Base-by-base conservation (phyloP, 345 rosid species). In the Microthlaspi erraticum region DNA sequence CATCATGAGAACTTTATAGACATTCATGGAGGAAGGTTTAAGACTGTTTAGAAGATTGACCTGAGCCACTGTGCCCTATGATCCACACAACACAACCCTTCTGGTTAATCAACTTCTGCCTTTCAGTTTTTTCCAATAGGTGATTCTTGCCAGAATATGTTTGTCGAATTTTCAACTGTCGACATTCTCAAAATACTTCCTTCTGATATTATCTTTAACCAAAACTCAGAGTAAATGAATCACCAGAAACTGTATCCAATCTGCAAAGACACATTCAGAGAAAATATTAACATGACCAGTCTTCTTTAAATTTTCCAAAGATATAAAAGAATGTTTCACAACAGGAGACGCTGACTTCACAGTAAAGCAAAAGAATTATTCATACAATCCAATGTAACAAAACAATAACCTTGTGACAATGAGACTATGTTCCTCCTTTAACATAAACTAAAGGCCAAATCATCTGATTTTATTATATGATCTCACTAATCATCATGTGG, bases 1-100 rank as follows among this genome's bases (percentile, higher is more conserved):
- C 38, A 38, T 13, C n/a, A n/a, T n/a, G 48, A 46, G 3, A 49
- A 38, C 33, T 49, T 48, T 13, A 26, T 26, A n/a, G 29, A 46
- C 42, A 48, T 7, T 38, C 16, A 52, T 10, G 23, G 13, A 2
- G 12, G 10, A 37, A 68, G 7, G 2, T 33, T 36, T 10, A 13
- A 64, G 66, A 48, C 0, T 29, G 20, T 37, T 45, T 32, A 23
- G 64, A 58, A 38, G 33, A 68, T 55, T 66, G 66, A 93, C 96
- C 98, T 84, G 98, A 93, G 79, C 96, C 96, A 64, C 98, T 93
- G 36, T 91, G 96, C 38, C 97, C 98, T 0, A 97, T 93, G 66
- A 93, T 87, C 98, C 98, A 93, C 17, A 93, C 87, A 62, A 89
- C 91, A 72, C 97, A 91, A 17, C 96, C 93, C 82, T 86, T 89